These are phyloP conservation scores for Aspergillus costaricaensis DNA, from an alignment of 2,329 filamentous ascomycete species.

Conservation along the genomic window DNA sequence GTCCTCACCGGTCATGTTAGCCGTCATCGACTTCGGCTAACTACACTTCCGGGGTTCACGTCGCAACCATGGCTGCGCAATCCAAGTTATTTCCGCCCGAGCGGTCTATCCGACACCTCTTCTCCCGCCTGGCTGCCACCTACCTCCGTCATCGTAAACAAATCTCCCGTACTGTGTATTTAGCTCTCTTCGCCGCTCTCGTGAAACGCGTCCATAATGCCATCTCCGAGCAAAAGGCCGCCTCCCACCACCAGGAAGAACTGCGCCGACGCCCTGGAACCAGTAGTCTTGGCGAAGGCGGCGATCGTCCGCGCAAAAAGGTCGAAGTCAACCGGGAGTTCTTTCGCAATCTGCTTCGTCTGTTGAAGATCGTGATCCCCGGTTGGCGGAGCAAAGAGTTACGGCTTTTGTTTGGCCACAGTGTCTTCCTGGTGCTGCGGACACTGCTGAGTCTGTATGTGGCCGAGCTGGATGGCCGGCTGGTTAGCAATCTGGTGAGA, in stretches of 20 bases:
- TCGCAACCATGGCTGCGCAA: slow-evolving; percentile 66
- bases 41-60: slow-evolving; percentile 3
- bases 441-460: slow-evolving; percentile 95
- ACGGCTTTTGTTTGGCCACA: slow-evolving; percentile 83
- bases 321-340: slow-evolving; percentile 92
- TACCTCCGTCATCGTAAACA: slow-evolving; percentile 79
- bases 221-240: slow-evolving; percentile 88
- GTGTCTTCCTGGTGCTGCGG: slow-evolving; percentile 84
- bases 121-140: slow-evolving; percentile 67
- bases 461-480: slow-evolving; percentile 87
- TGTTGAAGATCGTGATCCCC: slow-evolving; percentile 86
- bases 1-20: slow-evolving; percentile 22
- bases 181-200: slow-evolving; percentile 77
- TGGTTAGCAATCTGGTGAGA: slow-evolving; percentile 89
- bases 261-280: slow-evolving; percentile 56
- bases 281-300: slow-evolving; percentile 36
- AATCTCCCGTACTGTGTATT: slow-evolving; percentile 81
- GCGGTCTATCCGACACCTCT: slow-evolving; percentile 64
- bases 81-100: slow-evolving; percentile 70
- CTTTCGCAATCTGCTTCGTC: slow-evolving; percentile 71
- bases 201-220: slow-evolving; percentile 87
- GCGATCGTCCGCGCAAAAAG: slow-evolving; percentile 62
- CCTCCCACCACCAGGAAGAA: slow-evolving; percentile 68
- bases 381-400: slow-evolving; percentile 88
- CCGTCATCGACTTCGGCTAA: slow-evolving; percentile 26